Percentiles rank a stretch among this genome's conserved stretches.
Conservation (phyloP, 208 protist species). For the Leptomonas seymouri region DNA sequence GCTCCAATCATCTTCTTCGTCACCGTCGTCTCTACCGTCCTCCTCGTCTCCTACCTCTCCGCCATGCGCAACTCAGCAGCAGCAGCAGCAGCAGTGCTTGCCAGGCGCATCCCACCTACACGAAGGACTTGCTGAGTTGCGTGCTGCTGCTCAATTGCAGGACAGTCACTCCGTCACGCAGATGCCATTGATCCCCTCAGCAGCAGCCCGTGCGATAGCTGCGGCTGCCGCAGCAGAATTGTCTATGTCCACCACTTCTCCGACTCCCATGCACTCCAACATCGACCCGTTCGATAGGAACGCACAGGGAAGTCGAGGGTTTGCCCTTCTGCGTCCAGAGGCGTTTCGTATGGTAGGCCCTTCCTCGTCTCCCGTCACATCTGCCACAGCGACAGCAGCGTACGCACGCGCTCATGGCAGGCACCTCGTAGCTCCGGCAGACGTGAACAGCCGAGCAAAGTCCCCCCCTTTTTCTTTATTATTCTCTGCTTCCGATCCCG, state of each 20-base stretch:
- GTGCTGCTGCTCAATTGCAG: not conserved
- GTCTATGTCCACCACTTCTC: not conserved
- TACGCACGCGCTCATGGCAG: not conserved
- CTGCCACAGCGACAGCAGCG: not conserved
- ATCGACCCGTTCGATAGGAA: not conserved
- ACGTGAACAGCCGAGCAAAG: not conserved
- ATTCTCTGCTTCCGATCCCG: no score
- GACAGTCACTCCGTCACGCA: not conserved
- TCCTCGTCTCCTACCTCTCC: not conserved
- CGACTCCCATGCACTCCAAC: not conserved
- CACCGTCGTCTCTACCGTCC: not conserved
- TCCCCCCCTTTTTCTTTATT: not conserved
- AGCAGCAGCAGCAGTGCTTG: conserved; percentile 5
- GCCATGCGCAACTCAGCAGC: not conserved
- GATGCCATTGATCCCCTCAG: not conserved
- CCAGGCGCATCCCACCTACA: not conserved
- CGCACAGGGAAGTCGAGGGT: not conserved
- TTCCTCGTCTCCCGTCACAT: not conserved
- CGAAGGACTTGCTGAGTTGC: not conserved
- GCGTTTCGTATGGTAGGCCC: not conserved
- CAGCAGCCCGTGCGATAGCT: not conserved
- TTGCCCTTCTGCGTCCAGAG: conserved; percentile 9
- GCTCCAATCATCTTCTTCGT: not conserved
- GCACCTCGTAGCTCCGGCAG: not conserved
- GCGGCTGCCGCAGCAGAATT: conserved; percentile 1